phyloP scores from a whole-genome alignment of 2,329 filamentous ascomycete species.

The Colletotrichum cuscutae region DNA sequence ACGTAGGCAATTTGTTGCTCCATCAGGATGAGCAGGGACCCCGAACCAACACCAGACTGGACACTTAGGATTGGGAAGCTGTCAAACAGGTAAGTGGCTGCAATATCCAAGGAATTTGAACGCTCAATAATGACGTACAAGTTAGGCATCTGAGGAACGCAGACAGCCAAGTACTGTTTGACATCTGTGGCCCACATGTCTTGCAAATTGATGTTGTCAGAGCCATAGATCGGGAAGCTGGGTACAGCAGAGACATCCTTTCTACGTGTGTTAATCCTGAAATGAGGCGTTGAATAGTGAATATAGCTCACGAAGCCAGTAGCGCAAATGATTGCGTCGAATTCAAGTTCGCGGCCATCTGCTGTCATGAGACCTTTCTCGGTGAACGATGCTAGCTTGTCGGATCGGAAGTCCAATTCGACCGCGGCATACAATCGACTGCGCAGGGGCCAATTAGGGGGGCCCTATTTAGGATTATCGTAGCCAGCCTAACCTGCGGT shows the following conservation, averaged over 20 bases:
- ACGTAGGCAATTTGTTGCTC: neutral
- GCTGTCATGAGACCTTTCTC: neutral
- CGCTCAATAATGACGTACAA: neutral
- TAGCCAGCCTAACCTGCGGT: no score
- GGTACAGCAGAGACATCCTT: neutral
- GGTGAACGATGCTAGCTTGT: neutral
- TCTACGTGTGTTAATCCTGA: neutral
- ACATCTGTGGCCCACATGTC: neutral
- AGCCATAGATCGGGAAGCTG: neutral
- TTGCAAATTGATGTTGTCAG: neutral
- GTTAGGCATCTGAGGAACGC: neutral
- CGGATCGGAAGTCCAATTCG: no score
- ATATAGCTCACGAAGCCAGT: constrained; percentile 1
- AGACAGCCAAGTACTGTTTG: neutral
- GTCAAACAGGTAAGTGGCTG: neutral
- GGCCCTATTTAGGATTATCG: no score
- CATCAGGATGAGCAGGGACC: neutral
- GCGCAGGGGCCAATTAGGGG: no score
- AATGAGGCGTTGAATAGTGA: no score
- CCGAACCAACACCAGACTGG: neutral
- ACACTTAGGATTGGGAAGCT: neutral
- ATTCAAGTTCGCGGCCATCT: neutral
- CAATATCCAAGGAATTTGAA: accelerated
- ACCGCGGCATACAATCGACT: no score
- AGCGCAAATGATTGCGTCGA: constrained; percentile 15